These are phyloP conservation scores for Monilinia vaccinii-corymbosi DNA, from an alignment of 2,329 filamentous ascomycete genomes.

Conservation along the genomic window DNA sequence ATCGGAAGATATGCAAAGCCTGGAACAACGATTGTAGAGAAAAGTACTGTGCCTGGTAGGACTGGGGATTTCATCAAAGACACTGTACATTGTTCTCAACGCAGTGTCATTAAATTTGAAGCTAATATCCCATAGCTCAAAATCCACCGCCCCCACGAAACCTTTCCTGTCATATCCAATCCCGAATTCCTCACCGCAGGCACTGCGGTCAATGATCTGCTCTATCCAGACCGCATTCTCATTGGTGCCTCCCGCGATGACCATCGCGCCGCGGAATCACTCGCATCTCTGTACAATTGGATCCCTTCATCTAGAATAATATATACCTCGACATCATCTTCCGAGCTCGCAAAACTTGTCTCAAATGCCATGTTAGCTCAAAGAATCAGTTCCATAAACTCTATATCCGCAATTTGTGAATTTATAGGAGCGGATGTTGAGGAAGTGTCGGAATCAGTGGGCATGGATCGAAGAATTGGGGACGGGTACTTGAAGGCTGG, in stretches of 20 bases:
- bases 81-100: slow-evolving; percentile 39
- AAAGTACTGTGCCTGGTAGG: slow-evolving; percentile 69
- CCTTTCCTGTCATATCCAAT: slow-evolving; percentile 71
- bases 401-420: slow-evolving; percentile 72
- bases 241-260: slow-evolving; percentile 52
- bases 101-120: slow-evolving; percentile 14
- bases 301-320: slow-evolving; percentile 58
- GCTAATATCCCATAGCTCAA: slow-evolving; percentile 37
- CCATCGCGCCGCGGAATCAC: slow-evolving; percentile 45
- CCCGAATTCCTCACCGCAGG: slow-evolving; percentile 76
- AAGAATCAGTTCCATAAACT: slow-evolving; percentile 73
- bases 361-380: slow-evolving; percentile 76
- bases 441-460: slow-evolving; percentile 59
- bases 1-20: slow-evolving; percentile 58
- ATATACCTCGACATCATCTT: slow-evolving; percentile 66
- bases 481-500: slow-evolving; percentile 64
- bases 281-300: slow-evolving; percentile 65
- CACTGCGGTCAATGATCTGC: slow-evolving; percentile 62
- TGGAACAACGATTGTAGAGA: slow-evolving; percentile 70
- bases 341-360: slow-evolving; percentile 69
- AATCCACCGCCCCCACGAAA: slow-evolving; percentile 50
- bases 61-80: slow-evolving; percentile 62
- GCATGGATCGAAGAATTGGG: slow-evolving; percentile 63
- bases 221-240: slow-evolving; percentile 63
- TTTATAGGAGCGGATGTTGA: slow-evolving; percentile 66